Conservation (phyloP, 2,329 filamentous ascomycete genomes). For the Trichoderma aggressivum region DNA sequence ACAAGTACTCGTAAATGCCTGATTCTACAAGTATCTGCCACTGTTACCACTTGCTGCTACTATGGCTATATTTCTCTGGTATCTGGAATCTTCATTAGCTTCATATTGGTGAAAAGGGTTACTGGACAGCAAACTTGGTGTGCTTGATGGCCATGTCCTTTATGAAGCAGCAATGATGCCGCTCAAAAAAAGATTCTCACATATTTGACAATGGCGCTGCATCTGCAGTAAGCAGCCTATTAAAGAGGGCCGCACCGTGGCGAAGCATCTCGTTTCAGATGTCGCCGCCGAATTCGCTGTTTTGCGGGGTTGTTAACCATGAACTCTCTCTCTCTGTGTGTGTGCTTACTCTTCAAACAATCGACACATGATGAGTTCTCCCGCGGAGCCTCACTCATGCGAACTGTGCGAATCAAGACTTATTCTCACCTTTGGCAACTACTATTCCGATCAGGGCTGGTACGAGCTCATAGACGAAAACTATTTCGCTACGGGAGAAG, state of each 20-base stretch:
- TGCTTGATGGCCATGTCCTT: no score
- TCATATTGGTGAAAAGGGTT: not conserved
- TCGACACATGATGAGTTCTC: not conserved
- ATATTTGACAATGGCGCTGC: not conserved
- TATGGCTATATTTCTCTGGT: not conserved
- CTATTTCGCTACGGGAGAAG: constrained; percentile 7
- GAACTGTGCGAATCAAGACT: not conserved
- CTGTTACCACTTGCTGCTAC: not conserved
- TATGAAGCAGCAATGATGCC: not conserved
- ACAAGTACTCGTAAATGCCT: not conserved
- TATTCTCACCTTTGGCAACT: constrained; percentile 2
- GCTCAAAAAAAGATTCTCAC: not conserved
- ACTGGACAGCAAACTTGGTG: not conserved
- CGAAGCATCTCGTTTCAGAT: not conserved
- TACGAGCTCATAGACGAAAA: constrained; percentile 8
- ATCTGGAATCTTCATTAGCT: not conserved
- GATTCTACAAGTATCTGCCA: not conserved
- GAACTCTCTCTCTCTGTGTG: not conserved
- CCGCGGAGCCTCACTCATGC: not conserved
- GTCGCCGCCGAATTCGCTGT: not conserved
- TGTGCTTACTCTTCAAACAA: not conserved
- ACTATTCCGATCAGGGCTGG: constrained; percentile 2
- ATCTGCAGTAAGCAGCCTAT: not conserved
- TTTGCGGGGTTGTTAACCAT: not conserved
- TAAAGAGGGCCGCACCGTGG: not conserved